Evolutionary conservation across 345 rosid genomes (phyloP), one percentile per base, ranked within the genome.

Genomic region (Jatropha curcas): DNA sequence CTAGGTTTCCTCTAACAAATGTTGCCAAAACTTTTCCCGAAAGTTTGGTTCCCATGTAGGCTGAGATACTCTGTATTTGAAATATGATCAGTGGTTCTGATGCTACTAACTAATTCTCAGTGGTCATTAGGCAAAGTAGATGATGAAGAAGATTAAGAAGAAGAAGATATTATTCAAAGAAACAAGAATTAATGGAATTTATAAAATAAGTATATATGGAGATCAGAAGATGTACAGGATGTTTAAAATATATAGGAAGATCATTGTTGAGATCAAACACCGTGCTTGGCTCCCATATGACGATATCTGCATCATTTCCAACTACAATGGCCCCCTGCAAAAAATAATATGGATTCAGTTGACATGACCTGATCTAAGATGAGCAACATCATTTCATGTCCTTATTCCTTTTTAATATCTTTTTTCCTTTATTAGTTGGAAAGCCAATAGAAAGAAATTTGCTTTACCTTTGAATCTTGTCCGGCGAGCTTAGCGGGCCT

Each of bases 1-100:
- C 94, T n/a, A 95, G 89, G 82, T 95, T 92, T 67, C 99, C 99
- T 82, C 94, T 80, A 0, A 92, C 92, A 82, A 84, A 88, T 37
- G 99, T 95, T 0, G 97, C 87, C 76, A 88, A 35, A 30, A 95
- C 99, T 70, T 85, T 91, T 30, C 99, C 99, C 0, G 89, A 74
- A 35, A 95, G 82, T 75, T 81, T 92, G 71, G 73, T 85, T 53
- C 97, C 98, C 83, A 90, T 28, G 85, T 86, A 95, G 45, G 99
- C 98, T 72, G 98, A 95, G 78, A 86, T 88, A 14, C 86, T 84
- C 99, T 95, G 79, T 45, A 68, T 6, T 61, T n/a, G 67, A 0
- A 61, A 50, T 20, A 73, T 13, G 60, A 60, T 37, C 10, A 33
- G 17, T 45, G 33, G n/a, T 43, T 60, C 20, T 33, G 20, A 2